phyloP scores from a whole-genome alignment of 441 rosid species.

The Erodium moschatum region DNA sequence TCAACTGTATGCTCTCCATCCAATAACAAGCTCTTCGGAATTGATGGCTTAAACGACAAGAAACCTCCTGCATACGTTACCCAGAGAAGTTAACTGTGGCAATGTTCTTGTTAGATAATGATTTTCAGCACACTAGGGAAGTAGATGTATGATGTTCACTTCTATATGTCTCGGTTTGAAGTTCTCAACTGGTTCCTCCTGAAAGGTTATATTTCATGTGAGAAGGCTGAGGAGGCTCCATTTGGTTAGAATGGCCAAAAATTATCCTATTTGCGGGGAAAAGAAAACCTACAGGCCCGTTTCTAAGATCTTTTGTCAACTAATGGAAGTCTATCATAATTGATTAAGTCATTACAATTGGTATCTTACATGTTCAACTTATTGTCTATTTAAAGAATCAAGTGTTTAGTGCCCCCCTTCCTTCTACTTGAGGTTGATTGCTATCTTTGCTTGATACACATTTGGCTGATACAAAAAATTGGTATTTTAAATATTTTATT shows the following conservation, averaged over 20 bases:
- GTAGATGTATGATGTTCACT: conserved; percentile 2
- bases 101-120: conserved; percentile 12
- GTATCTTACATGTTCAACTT: not conserved
- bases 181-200: conserved; percentile 8
- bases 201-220: conserved; percentile 15
- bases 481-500: no score
- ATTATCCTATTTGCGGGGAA: not conserved
- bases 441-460: no score
- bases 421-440: no score
- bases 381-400: no score
- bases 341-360: not conserved
- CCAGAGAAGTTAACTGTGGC: conserved; percentile 21
- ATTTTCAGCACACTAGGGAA: conserved; percentile 10
- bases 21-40: conserved; percentile 73
- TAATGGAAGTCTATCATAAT: not conserved
- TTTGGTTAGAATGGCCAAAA: not conserved
- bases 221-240: not conserved
- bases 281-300: not conserved
- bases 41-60: conserved; percentile 76
- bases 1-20: conserved; percentile 73
- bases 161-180: not conserved
- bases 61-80: conserved; percentile 65
- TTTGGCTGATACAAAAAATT: no score
- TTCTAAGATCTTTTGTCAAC: not conserved
- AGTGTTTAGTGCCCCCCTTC: no score